Percentiles rank a stretch among this genome's conserved stretches.
Evolutionary conservation across 2,329 filamentous ascomycete species (phyloP).

Genomic region (Hortaea werneckii): DNA sequence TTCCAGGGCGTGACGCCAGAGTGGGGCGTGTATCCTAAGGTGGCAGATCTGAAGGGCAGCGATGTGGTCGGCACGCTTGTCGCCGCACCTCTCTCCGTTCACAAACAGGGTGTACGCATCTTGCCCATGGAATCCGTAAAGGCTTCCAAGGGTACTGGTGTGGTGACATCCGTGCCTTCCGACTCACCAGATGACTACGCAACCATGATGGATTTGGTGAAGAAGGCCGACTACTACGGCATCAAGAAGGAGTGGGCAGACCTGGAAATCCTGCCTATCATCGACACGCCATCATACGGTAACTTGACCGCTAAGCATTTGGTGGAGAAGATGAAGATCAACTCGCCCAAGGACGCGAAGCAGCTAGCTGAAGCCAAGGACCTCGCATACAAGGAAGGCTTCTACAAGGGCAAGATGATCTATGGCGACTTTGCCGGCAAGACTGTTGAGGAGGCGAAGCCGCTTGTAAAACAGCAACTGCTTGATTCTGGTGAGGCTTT

Average conservation of each 20-base stretch:
- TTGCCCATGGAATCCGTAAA: slow-evolving; percentile 92
- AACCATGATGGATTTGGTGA: slow-evolving; percentile 74
- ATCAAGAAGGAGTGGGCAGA: slow-evolving; percentile 97
- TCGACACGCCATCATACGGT: slow-evolving; percentile 78
- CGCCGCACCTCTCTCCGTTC: slow-evolving; percentile 76
- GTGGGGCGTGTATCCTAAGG: slow-evolving; percentile 65
- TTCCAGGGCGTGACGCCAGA: slow-evolving; percentile 78
- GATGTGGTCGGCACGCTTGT: slow-evolving; percentile 82
- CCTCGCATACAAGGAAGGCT: slow-evolving; percentile 91
- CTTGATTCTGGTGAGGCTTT: slow-evolving; percentile 73
- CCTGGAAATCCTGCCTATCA: slow-evolving; percentile 78
- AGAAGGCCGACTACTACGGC: slow-evolving; percentile 93
- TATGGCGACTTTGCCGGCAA: slow-evolving; percentile 81
- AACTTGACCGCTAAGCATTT: slow-evolving; percentile 74
- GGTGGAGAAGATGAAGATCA: slow-evolving; percentile 89
- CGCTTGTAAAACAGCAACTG: slow-evolving; percentile 68
- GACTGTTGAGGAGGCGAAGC: slow-evolving; percentile 77
- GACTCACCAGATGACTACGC: slow-evolving; percentile 95
- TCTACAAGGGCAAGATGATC: slow-evolving; percentile 87
- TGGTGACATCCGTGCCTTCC: slow-evolving; percentile 90
- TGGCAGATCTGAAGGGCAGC: slow-evolving; percentile 64
- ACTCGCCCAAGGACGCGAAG: slow-evolving; percentile 87
- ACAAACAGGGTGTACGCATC: slow-evolving; percentile 75
- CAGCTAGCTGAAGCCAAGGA: slow-evolving; percentile 92
- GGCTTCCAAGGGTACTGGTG: slow-evolving; percentile 87